phyloP scores from a whole-genome alignment of 371 early-diverging fungal genomes.

The Chytridiales sp. region DNA sequence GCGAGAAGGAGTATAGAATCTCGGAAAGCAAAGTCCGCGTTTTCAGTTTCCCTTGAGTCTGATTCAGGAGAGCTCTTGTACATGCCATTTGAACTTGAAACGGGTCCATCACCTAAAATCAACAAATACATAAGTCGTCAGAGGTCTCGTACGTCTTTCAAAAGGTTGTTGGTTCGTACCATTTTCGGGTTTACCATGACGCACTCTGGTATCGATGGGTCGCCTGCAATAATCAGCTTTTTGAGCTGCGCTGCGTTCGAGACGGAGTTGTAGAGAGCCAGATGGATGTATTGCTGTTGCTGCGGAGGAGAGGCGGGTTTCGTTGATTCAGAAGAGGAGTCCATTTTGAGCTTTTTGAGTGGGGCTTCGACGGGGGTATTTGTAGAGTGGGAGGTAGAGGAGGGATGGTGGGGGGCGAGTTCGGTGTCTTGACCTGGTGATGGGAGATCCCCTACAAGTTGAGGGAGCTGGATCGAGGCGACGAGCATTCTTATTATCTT shows the following conservation, averaged over 20 bases:
- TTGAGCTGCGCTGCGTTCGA: constrained; percentile 25
- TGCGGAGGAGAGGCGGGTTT: background rate
- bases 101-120: constrained; percentile 25
- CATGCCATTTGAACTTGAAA: constrained; percentile 36
- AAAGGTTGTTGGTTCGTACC: constrained; percentile 12
- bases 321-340: background rate
- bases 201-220: constrained; percentile 26
- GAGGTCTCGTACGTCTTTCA: background rate
- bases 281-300: constrained; percentile 17
- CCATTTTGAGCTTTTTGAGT: too few relatives aligned
- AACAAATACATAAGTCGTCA: background rate
- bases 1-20: constrained; percentile 39
- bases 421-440: too few relatives aligned
- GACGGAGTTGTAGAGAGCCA: constrained; percentile 24
- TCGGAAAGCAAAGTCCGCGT: constrained; percentile 40
- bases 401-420: too few relatives aligned
- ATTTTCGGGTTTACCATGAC: constrained; percentile 29
- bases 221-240: constrained; percentile 26
- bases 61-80: constrained; percentile 26
- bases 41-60: constrained; percentile 29
- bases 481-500: too few relatives aligned
- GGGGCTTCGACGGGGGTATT: too few relatives aligned
- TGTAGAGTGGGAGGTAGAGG: too few relatives aligned
- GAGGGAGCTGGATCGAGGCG: too few relatives aligned
- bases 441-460: too few relatives aligned